These are phyloP conservation scores for Sclerotinia glacialis DNA, from an alignment of 2,329 filamentous ascomycete genomes.

Conservation along the genomic window DNA sequence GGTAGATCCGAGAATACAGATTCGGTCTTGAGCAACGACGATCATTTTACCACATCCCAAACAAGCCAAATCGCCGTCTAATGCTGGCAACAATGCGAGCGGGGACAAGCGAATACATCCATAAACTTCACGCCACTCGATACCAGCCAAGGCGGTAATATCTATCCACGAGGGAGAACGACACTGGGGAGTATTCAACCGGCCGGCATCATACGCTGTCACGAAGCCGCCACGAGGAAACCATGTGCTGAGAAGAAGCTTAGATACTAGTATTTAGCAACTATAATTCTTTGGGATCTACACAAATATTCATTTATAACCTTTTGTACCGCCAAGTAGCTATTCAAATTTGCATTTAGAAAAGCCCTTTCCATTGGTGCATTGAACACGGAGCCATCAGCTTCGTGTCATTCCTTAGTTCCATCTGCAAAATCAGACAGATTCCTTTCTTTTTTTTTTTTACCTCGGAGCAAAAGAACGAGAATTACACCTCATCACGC, in stretches of 20 bases:
- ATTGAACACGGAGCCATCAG: background rate
- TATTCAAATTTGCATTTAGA: background rate
- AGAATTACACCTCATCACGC: background rate
- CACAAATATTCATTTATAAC: background rate
- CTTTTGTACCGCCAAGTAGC: background rate
- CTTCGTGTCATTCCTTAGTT: background rate
- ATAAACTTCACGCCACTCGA: background rate
- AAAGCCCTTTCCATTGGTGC: background rate
- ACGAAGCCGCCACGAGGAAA: background rate
- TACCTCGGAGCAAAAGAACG: background rate
- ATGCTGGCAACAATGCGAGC: background rate
- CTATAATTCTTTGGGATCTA: background rate
- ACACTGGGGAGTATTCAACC: background rate
- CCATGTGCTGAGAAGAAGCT: slow-evolving; percentile 1
- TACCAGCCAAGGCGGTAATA: background rate
- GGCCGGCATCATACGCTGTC: background rate
- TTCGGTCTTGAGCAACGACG: background rate
- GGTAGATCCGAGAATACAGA: background rate
- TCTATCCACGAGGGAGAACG: background rate
- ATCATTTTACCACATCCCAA: slow-evolving; percentile 1
- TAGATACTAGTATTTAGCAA: slow-evolving; percentile 1
- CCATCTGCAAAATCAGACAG: background rate
- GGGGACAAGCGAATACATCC: background rate
- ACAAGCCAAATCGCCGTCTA: slow-evolving; percentile 8
- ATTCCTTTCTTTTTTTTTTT: background rate